Evolutionary conservation across 306 rosid genomes (phyloP), one percentile per base, ranked within the genome.

Genomic region (Sindora glabra): DNA sequence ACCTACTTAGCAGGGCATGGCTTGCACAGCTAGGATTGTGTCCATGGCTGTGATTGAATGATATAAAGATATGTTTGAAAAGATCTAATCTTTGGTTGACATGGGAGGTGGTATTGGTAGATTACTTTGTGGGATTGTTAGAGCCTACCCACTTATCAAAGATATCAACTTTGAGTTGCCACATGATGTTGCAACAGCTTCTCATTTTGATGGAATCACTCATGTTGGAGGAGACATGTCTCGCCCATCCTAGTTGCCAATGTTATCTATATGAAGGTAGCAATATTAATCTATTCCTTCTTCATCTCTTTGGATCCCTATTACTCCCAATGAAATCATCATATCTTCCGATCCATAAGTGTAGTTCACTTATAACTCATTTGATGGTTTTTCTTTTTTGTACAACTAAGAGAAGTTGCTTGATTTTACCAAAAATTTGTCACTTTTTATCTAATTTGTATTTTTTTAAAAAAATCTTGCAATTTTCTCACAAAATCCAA

Each of bases 221-320:
- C 82, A 77, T n/a, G 82, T 77, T 18, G 82, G 75, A 16, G 82
- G 82, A 6, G 75, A 77, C 73, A 77, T 77, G 82, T 77, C n/a
- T 77, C 15, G 69, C 44, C 2, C 14, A 32, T 77, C 40, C 82
- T 78, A 0, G 11, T 7, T 8, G 82, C 78, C 32, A 78, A 77
- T 32, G 82, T 73, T 5, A 21, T 77, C 12, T 77, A 77, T 75
- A 77, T 77, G 75, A 77, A 77, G 81, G 81, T 72, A 58, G 16
- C 10, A 6, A 39, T 7, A 29, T 29, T 4, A n/a, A n/a, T n/a
- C 34, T 29, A 29, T 9, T 4, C 34, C 5, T 29, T 29, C 5
- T 29, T 29, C 8, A 4, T 2, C 8, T 29, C 8, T 29, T 29
- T 29, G n/a, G n/a, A n/a, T n/a, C n/a, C n/a, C n/a, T n/a, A n/a